These are phyloP conservation scores for Stephania japonica DNA, from an alignment of 164 flowering plant genomes.

Conservation along the genomic window DNA sequence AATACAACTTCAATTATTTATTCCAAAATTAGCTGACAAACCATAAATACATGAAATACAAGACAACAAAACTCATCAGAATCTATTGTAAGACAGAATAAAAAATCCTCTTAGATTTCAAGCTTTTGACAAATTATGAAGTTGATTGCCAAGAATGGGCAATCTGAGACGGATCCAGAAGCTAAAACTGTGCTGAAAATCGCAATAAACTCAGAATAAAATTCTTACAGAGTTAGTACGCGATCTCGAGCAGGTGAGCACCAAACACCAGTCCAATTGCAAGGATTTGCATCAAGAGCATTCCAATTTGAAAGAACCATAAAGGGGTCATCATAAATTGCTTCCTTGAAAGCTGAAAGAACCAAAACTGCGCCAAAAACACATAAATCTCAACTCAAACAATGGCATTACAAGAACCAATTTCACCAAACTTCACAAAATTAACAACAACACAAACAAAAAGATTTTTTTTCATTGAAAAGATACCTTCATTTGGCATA, in stretches of 20 bases:
- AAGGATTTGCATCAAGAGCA: constrained; percentile 19
- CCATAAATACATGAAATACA: background rate
- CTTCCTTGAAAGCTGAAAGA: constrained; percentile 18
- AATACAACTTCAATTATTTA: background rate
- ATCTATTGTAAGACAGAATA: too few species aligned
- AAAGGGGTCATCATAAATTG: constrained; percentile 21
- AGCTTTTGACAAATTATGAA: background rate
- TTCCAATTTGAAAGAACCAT: constrained; percentile 21
- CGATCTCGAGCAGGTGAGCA: constrained; percentile 15
- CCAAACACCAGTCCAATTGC: constrained; percentile 17
- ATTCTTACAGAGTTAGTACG: constrained; percentile 16
- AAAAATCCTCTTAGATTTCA: background rate
- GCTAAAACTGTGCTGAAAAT: background rate
- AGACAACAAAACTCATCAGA: too few species aligned
- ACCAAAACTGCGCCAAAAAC: constrained; percentile 12
- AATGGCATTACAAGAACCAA: too few species aligned
- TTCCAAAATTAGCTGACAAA: background rate
- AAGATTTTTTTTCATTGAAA: background rate
- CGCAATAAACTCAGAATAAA: background rate
- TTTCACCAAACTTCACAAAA: too few species aligned
- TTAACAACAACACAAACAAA: too few species aligned
- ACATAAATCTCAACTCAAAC: constrained; percentile 3
- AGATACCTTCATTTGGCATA: constrained; percentile 42
- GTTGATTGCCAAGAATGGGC: background rate
- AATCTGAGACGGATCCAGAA: background rate